These are phyloP conservation scores for Colletotrichum paranaense DNA, from an alignment of 2,329 filamentous ascomycete species.

Conservation along the genomic window DNA sequence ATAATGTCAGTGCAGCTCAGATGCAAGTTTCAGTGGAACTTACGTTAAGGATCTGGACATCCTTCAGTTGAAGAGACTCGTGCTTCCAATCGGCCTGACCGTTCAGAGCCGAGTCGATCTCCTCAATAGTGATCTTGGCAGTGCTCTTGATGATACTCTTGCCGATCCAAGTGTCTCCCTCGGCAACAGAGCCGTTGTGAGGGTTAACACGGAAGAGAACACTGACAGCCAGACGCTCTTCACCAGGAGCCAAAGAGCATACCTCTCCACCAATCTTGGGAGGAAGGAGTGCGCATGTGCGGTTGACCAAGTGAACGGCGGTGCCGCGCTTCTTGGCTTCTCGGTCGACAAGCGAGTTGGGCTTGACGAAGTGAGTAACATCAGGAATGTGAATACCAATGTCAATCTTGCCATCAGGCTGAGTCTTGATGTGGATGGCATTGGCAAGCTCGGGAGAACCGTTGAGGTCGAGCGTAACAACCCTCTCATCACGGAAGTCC, in stretches of 20 bases:
- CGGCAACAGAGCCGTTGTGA: constrained; percentile 79
- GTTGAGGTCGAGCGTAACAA: constrained; percentile 92
- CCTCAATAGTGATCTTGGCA: constrained; percentile 84
- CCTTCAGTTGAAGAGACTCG: constrained; percentile 74
- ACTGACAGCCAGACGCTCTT: constrained; percentile 91
- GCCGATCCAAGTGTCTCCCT: constrained; percentile 93
- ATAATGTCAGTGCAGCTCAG: constrained; percentile 38
- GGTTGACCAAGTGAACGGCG: constrained; percentile 93
- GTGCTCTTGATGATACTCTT: constrained; percentile 93
- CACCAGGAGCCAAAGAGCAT: constrained; percentile 86
- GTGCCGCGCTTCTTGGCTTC: constrained; percentile 98
- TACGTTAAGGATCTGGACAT: constrained; percentile 83
- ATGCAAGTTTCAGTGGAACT: constrained; percentile 43
- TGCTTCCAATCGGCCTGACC: constrained; percentile 72
- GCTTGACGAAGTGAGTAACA: constrained; percentile 96
- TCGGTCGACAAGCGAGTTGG: constrained; percentile 93
- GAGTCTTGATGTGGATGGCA: constrained; percentile 89
- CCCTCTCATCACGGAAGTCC: constrained; percentile 89
- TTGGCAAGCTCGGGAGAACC: constrained; percentile 90
- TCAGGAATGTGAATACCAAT: constrained; percentile 96
- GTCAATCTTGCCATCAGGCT: constrained; percentile 87
- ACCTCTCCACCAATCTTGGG: constrained; percentile 86
- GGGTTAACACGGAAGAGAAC: constrained; percentile 93
- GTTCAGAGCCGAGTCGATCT: constrained; percentile 85
- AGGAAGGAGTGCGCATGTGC: constrained; percentile 87